Evolutionary conservation across 192 early-diverging fungal species (phyloP), one percentile per base, ranked within the genome.

Genomic region (Backusella tuberculispora): DNA sequence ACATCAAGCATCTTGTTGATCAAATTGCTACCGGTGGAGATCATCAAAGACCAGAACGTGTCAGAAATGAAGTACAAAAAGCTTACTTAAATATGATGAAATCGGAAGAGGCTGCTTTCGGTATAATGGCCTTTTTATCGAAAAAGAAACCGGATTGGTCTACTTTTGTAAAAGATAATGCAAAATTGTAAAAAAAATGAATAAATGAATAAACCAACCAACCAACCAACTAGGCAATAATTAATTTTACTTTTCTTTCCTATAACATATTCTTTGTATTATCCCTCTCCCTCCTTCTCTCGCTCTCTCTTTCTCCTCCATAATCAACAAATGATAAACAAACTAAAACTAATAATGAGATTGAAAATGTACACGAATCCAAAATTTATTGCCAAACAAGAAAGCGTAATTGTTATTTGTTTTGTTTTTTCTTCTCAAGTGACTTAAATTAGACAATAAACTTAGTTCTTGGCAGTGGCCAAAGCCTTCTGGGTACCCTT

Each of bases 401-500:
- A 24, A 12, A 10, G 53, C 21, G 53, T 60, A 60, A 60, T 26
- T 26, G 21, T n/a, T 53, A 19, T 12, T 53, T 53, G n/a, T 60
- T 8, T 46, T 46, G 29, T 34, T 46, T 14, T 26, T 24, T 60
- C 53, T 19, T 60, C 21, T 60, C 21, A 12, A 60, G 9, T 19
- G 53, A 60, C 53, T 60, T 2, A 60, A 26, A 8, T 26, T 60
- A 60, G 21, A 60, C 53, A 60, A 60, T 60, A 60, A 60, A 12
- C 21, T 60, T 60, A 60, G 21, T 60, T 60, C 53, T 60, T 60
- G 29, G 29, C 29, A 24, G 68, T 43, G 80, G 84, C 86, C 50
- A 83, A 73, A 76, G 87, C 89, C 76, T 75, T 85, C 78, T 86
- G 73, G 69, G 83, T 85, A 78, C 93, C 94, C 81, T 85, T 86